Evolutionary conservation across 768 basidiomycete species (phyloP).

Genomic region (Boletus subparvulus): DNA sequence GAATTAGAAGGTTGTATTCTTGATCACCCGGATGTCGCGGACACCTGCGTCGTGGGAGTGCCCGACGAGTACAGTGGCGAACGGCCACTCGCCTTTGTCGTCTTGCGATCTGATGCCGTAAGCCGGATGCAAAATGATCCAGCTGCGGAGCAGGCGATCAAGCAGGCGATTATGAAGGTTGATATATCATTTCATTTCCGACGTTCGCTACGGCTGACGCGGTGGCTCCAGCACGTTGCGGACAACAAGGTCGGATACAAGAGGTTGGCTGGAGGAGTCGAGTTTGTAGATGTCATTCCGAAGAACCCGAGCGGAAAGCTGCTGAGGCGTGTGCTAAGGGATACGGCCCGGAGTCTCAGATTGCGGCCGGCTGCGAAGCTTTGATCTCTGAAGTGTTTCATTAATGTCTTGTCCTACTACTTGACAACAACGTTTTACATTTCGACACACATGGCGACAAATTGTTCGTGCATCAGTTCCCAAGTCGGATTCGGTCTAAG

Average conservation of each 20-base stretch:
- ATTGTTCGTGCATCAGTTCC: not conserved
- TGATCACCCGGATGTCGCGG: slow-evolving; percentile 57
- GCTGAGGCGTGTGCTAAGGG: slow-evolving; percentile 53
- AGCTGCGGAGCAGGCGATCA: slow-evolving; percentile 36
- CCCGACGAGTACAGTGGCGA: slow-evolving; percentile 77
- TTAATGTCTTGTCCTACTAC: not conserved
- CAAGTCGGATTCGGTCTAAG: not conserved
- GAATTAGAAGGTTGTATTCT: slow-evolving; percentile 68
- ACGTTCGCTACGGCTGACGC: not conserved
- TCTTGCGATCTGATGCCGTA: slow-evolving; percentile 43
- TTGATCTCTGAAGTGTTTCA: slow-evolving; percentile 13
- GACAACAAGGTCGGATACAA: slow-evolving; percentile 62
- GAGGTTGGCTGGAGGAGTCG: slow-evolving; percentile 58
- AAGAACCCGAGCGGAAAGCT: slow-evolving; percentile 75
- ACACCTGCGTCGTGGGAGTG: slow-evolving; percentile 64
- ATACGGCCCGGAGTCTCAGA: slow-evolving; percentile 39
- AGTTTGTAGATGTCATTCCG: slow-evolving; percentile 60
- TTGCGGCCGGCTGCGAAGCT: slow-evolving; percentile 25
- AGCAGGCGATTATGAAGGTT: slow-evolving; percentile 55
- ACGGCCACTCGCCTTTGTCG: slow-evolving; percentile 69
- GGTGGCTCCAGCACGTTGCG: slow-evolving; percentile 46
- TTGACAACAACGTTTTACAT: not conserved
- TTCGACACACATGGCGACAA: too few species aligned
- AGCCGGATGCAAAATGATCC: slow-evolving; percentile 34
- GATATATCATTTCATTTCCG: not conserved